These are phyloP conservation scores for Eragrostis nindensis DNA, from an alignment of 176 grass and related monocot species.

Conservation along the genomic window DNA sequence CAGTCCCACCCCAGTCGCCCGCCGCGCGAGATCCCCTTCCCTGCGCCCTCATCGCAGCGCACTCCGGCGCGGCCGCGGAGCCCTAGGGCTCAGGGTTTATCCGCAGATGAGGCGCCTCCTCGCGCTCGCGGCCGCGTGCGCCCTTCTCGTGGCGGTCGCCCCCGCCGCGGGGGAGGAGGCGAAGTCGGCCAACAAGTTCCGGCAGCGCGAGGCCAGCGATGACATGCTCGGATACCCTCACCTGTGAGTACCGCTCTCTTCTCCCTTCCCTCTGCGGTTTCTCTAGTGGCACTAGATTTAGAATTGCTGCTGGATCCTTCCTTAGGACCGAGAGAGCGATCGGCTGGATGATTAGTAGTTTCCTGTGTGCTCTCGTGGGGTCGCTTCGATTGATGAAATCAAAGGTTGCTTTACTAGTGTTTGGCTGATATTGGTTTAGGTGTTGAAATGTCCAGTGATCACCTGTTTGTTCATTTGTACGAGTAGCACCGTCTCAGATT, in stretches of 20 bases:
- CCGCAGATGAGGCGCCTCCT: conserved; percentile 43
- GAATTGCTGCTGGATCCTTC: conserved; percentile 16
- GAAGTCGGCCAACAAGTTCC: conserved; percentile 83
- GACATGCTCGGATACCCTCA: conserved; percentile 79
- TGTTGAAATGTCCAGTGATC: background rate
- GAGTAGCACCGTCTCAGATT: background rate
- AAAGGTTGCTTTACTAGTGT: background rate
- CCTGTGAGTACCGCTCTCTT: conserved; percentile 46
- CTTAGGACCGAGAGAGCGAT: background rate
- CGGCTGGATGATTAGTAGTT: background rate
- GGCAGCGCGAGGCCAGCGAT: conserved; percentile 88
- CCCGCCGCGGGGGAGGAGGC: conserved; percentile 25
- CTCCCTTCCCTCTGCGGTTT: background rate
- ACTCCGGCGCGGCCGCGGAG: background rate
- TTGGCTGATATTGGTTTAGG: background rate
- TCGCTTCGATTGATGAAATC: conserved; percentile 9
- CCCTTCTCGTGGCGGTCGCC: conserved; percentile 24
- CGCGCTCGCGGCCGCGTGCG: conserved; percentile 41
- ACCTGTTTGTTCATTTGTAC: background rate
- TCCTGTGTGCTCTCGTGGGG: too few relatives aligned
- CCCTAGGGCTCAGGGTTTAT: conserved; percentile 12
- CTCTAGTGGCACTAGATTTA: conserved; percentile 31
- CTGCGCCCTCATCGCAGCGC: background rate
- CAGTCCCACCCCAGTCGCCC: conserved; percentile 1
- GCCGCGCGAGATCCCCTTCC: conserved; percentile 44